phyloP scores from a whole-genome alignment of 2,329 filamentous ascomycete species.

The Plectosphaerella plurivora region DNA sequence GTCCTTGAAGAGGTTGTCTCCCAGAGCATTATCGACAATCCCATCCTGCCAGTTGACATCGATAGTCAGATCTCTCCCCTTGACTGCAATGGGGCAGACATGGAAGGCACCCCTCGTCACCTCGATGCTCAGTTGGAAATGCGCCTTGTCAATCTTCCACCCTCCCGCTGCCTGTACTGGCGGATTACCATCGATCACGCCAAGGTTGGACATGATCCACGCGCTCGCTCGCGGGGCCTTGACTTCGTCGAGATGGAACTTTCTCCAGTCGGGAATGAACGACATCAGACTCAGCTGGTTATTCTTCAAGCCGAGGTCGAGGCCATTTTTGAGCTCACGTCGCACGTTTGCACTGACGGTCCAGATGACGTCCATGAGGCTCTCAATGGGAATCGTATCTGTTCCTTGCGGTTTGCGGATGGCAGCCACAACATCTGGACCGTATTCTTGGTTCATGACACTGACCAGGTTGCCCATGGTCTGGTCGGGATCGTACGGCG shows the following conservation, averaged over 20 bases:
- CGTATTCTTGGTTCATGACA: constrained; percentile 1
- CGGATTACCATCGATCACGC: constrained; percentile 15
- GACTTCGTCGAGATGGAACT: constrained; percentile 6
- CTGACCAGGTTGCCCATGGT: constrained; percentile 13
- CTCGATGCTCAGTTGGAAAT: constrained; percentile 1
- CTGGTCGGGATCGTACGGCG: constrained; percentile 4
- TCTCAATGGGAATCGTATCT: neutral
- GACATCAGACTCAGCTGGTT: constrained; percentile 17
- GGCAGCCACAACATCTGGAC: neutral
- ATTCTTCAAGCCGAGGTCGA: constrained; percentile 16
- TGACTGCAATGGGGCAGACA: neutral
- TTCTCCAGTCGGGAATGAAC: constrained; percentile 18
- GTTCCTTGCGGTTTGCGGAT: neutral
- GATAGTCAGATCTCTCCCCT: neutral
- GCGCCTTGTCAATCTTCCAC: constrained; percentile 17
- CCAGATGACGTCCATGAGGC: constrained; percentile 17
- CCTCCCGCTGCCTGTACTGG: neutral
- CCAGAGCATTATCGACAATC: neutral
- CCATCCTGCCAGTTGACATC: neutral
- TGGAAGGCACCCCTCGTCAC: neutral
- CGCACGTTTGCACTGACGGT: constrained; percentile 7
- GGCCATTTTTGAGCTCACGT: constrained; percentile 8
- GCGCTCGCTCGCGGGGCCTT: constrained; percentile 10
- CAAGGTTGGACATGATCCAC: constrained; percentile 21
- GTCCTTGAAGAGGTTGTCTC: too few species aligned